Evolutionary conservation across 768 basidiomycete species (phyloP), one percentile per base, ranked within the genome.

Genomic region (Tylopilus plumbeoviolaceoides): DNA sequence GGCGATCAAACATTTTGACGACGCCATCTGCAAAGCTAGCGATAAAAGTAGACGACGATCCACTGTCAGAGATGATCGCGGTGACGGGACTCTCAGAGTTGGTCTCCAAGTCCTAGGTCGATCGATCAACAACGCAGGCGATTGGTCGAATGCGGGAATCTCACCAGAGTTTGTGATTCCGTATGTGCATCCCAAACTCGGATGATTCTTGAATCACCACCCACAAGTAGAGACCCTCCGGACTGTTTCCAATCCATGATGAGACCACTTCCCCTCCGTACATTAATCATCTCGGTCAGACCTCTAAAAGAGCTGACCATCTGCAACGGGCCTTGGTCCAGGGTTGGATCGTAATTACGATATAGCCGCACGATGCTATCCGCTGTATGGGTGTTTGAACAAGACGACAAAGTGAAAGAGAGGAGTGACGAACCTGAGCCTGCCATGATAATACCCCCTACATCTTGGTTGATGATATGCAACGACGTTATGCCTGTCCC

Each of bases 291-390:
- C 57, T 95, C 92, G 53, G 84, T 83, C 44, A 98, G 74, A 1
- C 83, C 95, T 31, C 93, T 81, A 81, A 97, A 98, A 12, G 94
- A 85, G 67, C 91, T 93, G 62, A 95, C 91, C 79, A 98, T 88
- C 63, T 93, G 89, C 14, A 97, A 75, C 4, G 88, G 83, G 2
- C 83, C 84, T 64, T 85, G 79, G 60, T 86, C 77, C 44, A 85
- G 63, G 9, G 73, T 77, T 0, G 85, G 80, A 65, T 97, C 94
- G 63, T 97, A 98, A 63, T 97, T 91, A 39, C 94, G 83, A 69
- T 88, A 98, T 20, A 98, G 75, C 30, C 95, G 89, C 58, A 98
- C 82, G 59, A 91, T 81, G 12, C 95, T 95, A 60, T 98, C 95
- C 45, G 91, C 94, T 95, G 62, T 8, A 48, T 17, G 47, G 47